Evolutionary conservation across 768 basidiomycete species (phyloP), one percentile per base, ranked within the genome.

Genomic region (Boletus eberwhitei): DNA sequence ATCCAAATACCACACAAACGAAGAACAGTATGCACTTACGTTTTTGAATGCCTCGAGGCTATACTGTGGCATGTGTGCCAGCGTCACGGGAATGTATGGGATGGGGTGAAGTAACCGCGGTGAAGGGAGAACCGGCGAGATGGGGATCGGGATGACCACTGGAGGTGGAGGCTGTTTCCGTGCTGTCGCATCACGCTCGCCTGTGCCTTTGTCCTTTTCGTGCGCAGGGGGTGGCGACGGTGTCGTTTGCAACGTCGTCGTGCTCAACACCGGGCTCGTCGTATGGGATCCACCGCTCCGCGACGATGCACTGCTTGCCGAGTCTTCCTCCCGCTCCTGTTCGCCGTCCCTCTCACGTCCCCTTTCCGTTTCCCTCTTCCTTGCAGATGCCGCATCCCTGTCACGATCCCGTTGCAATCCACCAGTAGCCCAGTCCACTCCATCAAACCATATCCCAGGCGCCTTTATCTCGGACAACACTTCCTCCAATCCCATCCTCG

Each of bases 181-280:
- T 17, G 26, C 49, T 31, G 41, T 41, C 31, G 41, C 41, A 11
- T 54, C 59, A 11, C n/a, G 46, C 14, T 53, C 58, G 9, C 31
- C 70, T 4, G 72, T 70, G 50, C 74, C 76, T 42, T 71, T 69
- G 13, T 71, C 71, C 55, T 73, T 73, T 51, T 70, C 69, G 16
- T 64, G 65, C 2, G 69, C 61, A 26, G 87, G 87, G 0, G 87
- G 84, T 0, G 88, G 88, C 2, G 85, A 87, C 0, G 88, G 88
- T 8, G 88, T 89, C n/a, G 88, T 90, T 57, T 85, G 84, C 31
- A 90, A 64, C 8, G 88, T 90, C 8, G 85, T 81, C 1, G 86
- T 86, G 13, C 86, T 88, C 26, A 89, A 64, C 4, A 88, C 87
- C 0, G 88, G 88, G 59, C 87, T 88, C 19, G 88, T 88, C 56